Evolutionary conservation across 106 monocot species (phyloP), one percentile per base, ranked within the genome.

Genomic region (Chionographis japonica): DNA sequence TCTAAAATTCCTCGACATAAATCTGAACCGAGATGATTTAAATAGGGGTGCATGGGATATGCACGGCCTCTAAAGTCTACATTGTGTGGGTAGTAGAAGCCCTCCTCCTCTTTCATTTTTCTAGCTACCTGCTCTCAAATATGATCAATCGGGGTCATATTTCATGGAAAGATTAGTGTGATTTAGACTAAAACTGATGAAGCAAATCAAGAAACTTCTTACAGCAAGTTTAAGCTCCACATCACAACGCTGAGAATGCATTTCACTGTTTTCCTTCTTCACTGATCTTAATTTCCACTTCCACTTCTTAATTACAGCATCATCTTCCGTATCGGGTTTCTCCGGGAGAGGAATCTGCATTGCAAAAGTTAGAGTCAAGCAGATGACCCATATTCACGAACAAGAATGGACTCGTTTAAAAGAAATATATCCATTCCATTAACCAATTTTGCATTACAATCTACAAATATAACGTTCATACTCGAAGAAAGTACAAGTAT

Each of bases 61-160:
- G 98, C 98, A 56, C 98, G 90, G 36, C 98, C 98, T 72, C 98
- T 85, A 42, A 99, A 99, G 55, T 99, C 98, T n/a, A 99, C 69
- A 66, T 99, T 99, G 64, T 93, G 98, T 4, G 98, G 98, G 57
- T 88, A 99, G 68, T 93, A 99, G 71, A 99, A 99, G 12, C 98
- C 98, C 54, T 99, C 93, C 65, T 93, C 93, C 52, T 99, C 98
- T 69, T 86, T 99, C 87, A 99, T 68, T 78, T 99, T 88, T 57
- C 98, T 81, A 58, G 87, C 98, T 54, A 99, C 98, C 98, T 99
- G 77, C 27, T 74, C 66, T 14, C 64, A 68, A 35, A 35, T 43
- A 57, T 53, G 61, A 74, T 57, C 40, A 52, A 17, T 15, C 18
- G 14, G 36, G 27, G 52, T 51, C 16, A 54, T 14, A 52, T 62